Conservation (phyloP, 441 rosid species). For the Breynia disticha region DNA sequence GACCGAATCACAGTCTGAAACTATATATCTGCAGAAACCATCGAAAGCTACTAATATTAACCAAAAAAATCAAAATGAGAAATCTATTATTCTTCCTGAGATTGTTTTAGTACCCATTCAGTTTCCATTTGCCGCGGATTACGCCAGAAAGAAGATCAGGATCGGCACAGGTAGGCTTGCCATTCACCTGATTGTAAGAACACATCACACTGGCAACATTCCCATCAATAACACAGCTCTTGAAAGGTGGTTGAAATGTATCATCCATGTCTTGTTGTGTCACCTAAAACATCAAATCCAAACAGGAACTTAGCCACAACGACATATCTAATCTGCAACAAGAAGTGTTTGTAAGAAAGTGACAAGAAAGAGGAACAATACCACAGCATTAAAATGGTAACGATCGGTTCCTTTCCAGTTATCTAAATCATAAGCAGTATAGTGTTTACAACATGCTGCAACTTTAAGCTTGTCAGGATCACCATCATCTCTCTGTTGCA, state of each 20-base stretch:
- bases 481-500: slow-evolving; percentile 56
- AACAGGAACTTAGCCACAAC: too few relatives aligned
- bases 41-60: not conserved
- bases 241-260: slow-evolving; percentile 89
- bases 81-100: too few relatives aligned
- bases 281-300: slow-evolving; percentile 39
- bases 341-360: too few relatives aligned
- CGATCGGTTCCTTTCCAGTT: slow-evolving; percentile 81
- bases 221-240: slow-evolving; percentile 82
- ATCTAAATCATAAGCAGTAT: slow-evolving; percentile 92
- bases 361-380: slow-evolving; percentile 12
- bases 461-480: slow-evolving; percentile 62
- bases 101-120: slow-evolving; percentile 46
- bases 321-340: too few relatives aligned
- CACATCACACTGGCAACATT: slow-evolving; percentile 96
- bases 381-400: slow-evolving; percentile 69
- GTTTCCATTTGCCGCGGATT: slow-evolving; percentile 72
- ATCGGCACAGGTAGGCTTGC: slow-evolving; percentile 81
- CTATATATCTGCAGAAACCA: slow-evolving; percentile 52
- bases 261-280: slow-evolving; percentile 83
- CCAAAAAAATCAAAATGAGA: not conserved
- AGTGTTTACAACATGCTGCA: slow-evolving; percentile 90
- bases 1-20: slow-evolving; percentile 75
- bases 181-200: slow-evolving; percentile 81
- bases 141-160: slow-evolving; percentile 55